Evolutionary conservation across 345 rosid genomes (phyloP).

Genomic region (Ricinus communis): DNA sequence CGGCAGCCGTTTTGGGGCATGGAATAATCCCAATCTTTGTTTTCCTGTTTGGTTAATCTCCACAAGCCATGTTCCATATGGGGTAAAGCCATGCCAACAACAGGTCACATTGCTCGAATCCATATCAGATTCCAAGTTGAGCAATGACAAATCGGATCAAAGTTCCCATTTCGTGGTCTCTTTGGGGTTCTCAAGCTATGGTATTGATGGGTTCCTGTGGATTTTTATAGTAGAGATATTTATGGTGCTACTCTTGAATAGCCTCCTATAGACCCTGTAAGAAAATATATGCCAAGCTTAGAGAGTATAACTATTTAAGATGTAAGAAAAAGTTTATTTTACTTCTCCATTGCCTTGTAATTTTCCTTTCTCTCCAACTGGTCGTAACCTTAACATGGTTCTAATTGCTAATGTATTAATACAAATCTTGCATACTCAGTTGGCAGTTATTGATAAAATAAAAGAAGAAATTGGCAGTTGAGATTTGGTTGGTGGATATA

Average conservation of each 20-base stretch:
- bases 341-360: not conserved
- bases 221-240: slow-evolving; percentile 19
- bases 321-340: not conserved
- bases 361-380: not conserved
- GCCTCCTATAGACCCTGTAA: slow-evolving; percentile 5
- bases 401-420: slow-evolving; percentile 5
- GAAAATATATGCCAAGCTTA: slow-evolving; percentile 1
- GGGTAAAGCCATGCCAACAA: slow-evolving; percentile 64
- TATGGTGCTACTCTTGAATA: slow-evolving; percentile 23
- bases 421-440: slow-evolving; percentile 6
- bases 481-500: no score
- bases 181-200: slow-evolving; percentile 44
- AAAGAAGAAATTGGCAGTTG: no score
- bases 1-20: slow-evolving; percentile 83
- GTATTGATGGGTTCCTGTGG: slow-evolving; percentile 22
- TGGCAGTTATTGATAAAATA: no score
- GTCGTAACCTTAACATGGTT: slow-evolving; percentile 7
- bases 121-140: slow-evolving; percentile 38
- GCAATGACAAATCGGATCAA: slow-evolving; percentile 21
- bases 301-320: slow-evolving; percentile 13
- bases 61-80: slow-evolving; percentile 47
- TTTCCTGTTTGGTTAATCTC: slow-evolving; percentile 40
- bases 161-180: slow-evolving; percentile 33
- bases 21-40: slow-evolving; percentile 85
- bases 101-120: slow-evolving; percentile 35